phyloP scores from a whole-genome alignment of 768 basidiomycete genomes.

The Lactifluus pinguis region DNA sequence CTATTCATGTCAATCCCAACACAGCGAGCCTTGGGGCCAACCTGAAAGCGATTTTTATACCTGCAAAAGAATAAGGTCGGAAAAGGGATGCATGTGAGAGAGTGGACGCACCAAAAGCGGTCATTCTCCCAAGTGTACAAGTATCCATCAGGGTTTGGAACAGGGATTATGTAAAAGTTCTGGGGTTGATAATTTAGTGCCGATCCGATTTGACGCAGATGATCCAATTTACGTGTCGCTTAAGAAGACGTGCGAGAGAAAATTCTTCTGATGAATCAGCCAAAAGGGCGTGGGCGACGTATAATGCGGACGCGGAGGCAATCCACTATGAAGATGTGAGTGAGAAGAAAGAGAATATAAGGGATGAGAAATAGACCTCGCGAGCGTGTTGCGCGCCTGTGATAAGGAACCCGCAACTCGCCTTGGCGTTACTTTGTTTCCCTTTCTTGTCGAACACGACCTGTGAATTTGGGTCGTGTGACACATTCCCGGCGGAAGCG shows the following conservation, averaged over 20 bases:
- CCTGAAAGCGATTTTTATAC: slow-evolving; percentile 63
- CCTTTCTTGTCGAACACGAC: slow-evolving; percentile 10
- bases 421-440: slow-evolving; percentile 26
- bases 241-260: slow-evolving; percentile 42
- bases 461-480: slow-evolving; percentile 11
- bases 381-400: slow-evolving; percentile 68
- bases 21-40: slow-evolving; percentile 43
- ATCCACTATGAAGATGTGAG: slow-evolving; percentile 50
- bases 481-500: slow-evolving; percentile 1
- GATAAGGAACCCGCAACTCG: slow-evolving; percentile 48
- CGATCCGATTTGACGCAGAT: background rate
- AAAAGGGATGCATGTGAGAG: background rate
- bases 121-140: slow-evolving; percentile 63
- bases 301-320: slow-evolving; percentile 62
- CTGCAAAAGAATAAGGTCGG: slow-evolving; percentile 22
- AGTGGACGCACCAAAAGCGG: slow-evolving; percentile 45
- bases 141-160: slow-evolving; percentile 67
- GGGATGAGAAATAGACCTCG: slow-evolving; percentile 39
- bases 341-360: background rate
- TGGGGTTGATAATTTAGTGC: slow-evolving; percentile 18
- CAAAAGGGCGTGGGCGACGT: slow-evolving; percentile 63
- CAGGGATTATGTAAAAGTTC: slow-evolving; percentile 62
- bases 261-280: slow-evolving; percentile 37
- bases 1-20: slow-evolving; percentile 74
- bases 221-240: slow-evolving; percentile 35